A percentile compares a stretch with the other conserved stretches of the same genome.
Conservation (phyloP, 2,329 filamentous ascomycete genomes). For the Fusarium sp. region DNA sequence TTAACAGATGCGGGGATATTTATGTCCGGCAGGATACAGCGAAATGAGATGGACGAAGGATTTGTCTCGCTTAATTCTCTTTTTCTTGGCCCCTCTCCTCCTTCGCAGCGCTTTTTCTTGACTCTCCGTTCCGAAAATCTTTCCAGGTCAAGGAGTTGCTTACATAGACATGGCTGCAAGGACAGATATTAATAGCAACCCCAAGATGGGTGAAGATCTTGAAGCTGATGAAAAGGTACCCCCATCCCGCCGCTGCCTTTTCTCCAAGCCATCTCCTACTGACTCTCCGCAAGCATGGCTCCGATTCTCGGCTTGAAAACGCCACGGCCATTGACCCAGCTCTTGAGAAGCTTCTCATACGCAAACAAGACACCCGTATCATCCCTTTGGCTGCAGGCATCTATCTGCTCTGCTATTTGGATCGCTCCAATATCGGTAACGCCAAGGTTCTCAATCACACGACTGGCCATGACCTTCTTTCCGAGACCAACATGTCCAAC, state of each 20-base stretch:
- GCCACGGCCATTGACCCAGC: constrained; percentile 15
- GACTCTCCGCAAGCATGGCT: constrained; percentile 15
- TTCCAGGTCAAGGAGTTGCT: no score
- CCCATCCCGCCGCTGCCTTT: background rate
- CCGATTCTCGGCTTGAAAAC: constrained; percentile 27
- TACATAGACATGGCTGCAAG: constrained; percentile 5
- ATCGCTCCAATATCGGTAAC: constrained; percentile 66
- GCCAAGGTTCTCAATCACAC: constrained; percentile 56
- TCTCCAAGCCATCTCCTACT: background rate
- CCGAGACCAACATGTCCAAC: constrained; percentile 62
- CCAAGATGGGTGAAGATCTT: constrained; percentile 12
- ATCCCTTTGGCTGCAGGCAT: constrained; percentile 44
- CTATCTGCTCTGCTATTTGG: constrained; percentile 63
- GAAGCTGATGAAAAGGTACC: constrained; percentile 31
- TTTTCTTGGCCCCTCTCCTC: constrained; percentile 8
- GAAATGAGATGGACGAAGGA: constrained; percentile 20
- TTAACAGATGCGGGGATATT: constrained; percentile 30
- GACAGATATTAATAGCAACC: constrained; percentile 18
- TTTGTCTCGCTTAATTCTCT: constrained; percentile 22
- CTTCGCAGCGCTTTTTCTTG: background rate
- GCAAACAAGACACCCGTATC: constrained; percentile 41
- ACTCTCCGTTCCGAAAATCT: background rate
- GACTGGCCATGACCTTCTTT: constrained; percentile 51
- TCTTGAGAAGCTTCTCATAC: constrained; percentile 26
- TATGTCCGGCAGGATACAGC: constrained; percentile 5